Percentiles rank a stretch among this genome's conserved stretches.
Conservation (phyloP, 1,284 basidiomycete species). For the Cryptococcus sp. region DNA sequence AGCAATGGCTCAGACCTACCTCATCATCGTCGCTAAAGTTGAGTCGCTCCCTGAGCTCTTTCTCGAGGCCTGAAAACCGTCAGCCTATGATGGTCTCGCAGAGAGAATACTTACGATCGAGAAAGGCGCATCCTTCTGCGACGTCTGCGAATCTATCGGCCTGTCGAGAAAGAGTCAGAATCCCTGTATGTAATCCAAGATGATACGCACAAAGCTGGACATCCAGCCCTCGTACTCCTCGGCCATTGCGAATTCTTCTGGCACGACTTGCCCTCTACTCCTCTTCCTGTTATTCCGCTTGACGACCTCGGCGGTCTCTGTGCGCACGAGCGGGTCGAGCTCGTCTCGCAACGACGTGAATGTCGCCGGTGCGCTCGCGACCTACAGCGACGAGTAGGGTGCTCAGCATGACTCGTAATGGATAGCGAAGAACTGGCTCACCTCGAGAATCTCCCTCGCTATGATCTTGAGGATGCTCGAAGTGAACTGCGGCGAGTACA, state of each 20-base stretch:
- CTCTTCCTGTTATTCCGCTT: constrained; percentile 25
- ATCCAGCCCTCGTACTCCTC: constrained; percentile 36
- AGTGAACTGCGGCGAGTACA: constrained; percentile 37
- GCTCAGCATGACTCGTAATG: background rate
- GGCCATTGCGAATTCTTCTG: constrained; percentile 17
- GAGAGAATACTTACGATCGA: constrained; percentile 31
- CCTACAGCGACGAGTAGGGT: constrained; percentile 16
- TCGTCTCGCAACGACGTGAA: constrained; percentile 26
- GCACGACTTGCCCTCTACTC: constrained; percentile 27
- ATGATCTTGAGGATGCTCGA: constrained; percentile 37
- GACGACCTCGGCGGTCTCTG: constrained; percentile 21
- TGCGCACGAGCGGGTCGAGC: constrained; percentile 33
- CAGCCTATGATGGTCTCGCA: background rate
- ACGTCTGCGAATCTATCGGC: constrained; percentile 27
- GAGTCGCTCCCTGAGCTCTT: constrained; percentile 36
- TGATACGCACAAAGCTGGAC: constrained; percentile 29
- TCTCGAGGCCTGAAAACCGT: constrained; percentile 29
- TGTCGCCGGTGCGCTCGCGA: constrained; percentile 30
- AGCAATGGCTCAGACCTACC: constrained; percentile 7
- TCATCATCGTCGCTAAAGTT: constrained; percentile 42
- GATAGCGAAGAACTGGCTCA: constrained; percentile 13
- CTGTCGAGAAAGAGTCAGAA: constrained; percentile 8
- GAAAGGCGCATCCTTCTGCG: constrained; percentile 33
- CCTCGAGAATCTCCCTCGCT: constrained; percentile 41
- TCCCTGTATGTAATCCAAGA: background rate